These are phyloP conservation scores for Leishmania braziliensis DNA, from an alignment of 208 protist species.

Conservation along the genomic window DNA sequence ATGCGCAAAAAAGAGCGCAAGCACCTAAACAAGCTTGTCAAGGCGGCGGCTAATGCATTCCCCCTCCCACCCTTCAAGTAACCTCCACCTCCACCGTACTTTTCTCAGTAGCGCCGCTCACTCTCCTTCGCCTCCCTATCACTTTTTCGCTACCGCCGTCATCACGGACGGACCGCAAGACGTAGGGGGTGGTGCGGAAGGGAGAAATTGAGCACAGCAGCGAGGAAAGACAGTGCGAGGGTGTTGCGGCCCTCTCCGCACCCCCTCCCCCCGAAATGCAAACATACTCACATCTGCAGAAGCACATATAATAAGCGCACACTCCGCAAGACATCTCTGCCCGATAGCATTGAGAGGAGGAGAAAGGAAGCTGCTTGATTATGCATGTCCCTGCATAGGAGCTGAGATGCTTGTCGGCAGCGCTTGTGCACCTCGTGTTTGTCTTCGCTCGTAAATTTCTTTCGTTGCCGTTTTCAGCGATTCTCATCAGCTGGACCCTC, in stretches of 20 bases:
- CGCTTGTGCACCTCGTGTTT: neutral
- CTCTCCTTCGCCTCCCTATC: neutral
- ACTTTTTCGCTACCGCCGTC: neutral
- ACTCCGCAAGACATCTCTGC: neutral
- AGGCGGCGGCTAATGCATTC: slow-evolving; percentile 4
- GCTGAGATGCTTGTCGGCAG: neutral
- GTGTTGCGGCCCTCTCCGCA: neutral
- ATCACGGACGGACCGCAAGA: neutral
- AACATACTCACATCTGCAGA: neutral
- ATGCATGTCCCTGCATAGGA: neutral
- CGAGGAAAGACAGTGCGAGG: neutral
- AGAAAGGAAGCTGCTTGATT: neutral
- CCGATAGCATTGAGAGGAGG: too few species aligned
- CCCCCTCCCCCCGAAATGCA: neutral
- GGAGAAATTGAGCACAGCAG: neutral
- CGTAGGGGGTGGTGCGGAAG: neutral
- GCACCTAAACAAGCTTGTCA: slow-evolving; percentile 14
- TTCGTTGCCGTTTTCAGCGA: neutral
- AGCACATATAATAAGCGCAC: neutral
- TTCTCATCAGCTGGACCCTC: neutral
- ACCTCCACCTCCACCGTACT: neutral
- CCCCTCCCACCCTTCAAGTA: slow-evolving; percentile 1
- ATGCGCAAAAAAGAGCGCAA: slow-evolving; percentile 3
- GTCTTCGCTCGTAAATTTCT: neutral
- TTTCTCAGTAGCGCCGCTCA: neutral